Percentiles rank a stretch among this genome's conserved stretches.
phyloP scores from a whole-genome alignment of 495 filamentous ascomycete genomes.

The Podospora pseudopauciseta region DNA sequence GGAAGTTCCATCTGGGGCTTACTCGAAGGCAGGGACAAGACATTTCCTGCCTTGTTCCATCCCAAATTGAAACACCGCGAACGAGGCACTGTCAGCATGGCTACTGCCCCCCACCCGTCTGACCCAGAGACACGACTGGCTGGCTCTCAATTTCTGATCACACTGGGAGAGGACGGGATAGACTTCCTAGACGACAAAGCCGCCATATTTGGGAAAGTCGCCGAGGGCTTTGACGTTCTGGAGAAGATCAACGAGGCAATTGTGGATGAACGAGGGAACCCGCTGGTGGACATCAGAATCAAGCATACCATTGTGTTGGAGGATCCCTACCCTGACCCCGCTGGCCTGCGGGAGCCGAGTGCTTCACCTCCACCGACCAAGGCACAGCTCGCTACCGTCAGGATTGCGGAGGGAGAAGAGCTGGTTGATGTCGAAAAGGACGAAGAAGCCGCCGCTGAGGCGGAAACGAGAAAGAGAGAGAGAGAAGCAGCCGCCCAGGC shows the following conservation, averaged over 20 bases:
- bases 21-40: constrained; percentile 63
- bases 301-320: constrained; percentile 86
- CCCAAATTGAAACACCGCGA: constrained; percentile 82
- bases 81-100: constrained; percentile 91
- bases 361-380: constrained; percentile 77
- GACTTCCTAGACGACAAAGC: constrained; percentile 88
- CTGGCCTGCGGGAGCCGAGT: constrained; percentile 68
- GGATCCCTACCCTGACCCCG: constrained; percentile 80
- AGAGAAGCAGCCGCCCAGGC: constrained; percentile 93
- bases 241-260: constrained; percentile 92
- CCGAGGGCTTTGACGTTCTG: constrained; percentile 86
- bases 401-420: constrained; percentile 86
- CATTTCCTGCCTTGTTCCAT: constrained; percentile 78
- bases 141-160: constrained; percentile 87
- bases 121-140: constrained; percentile 79
- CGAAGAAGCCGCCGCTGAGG: constrained; percentile 69
- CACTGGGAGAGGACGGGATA: constrained; percentile 70
- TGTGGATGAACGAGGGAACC: constrained; percentile 76
- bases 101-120: constrained; percentile 68
- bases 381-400: constrained; percentile 83
- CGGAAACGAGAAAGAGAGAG: constrained; percentile 78
- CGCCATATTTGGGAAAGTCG: constrained; percentile 90
- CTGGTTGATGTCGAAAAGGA: constrained; percentile 59
- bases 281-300: constrained; percentile 86
- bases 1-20: constrained; percentile 89